phyloP scores from a whole-genome alignment of 306 rosid species.

The Prunus kanzakura region DNA sequence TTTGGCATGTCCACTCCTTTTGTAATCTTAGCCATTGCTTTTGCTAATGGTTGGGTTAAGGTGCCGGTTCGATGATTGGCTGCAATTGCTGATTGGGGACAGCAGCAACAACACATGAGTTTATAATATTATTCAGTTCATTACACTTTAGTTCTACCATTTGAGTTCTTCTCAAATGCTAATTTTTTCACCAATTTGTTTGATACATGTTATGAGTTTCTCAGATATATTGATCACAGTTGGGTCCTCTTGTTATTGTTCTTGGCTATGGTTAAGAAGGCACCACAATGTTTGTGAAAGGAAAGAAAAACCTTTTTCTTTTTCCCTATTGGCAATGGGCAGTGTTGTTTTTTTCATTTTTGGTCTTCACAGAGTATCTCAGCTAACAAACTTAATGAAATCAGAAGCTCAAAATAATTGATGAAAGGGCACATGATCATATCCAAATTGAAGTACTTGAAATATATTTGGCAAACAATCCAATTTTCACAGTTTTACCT shows the following conservation, averaged over 20 bases:
- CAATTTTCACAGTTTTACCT: conserved; percentile 1
- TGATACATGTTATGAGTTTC: conserved; percentile 10
- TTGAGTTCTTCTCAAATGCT: conserved; percentile 16
- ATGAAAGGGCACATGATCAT: neutral
- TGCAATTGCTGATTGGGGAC: neutral
- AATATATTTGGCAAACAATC: neutral
- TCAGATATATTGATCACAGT: conserved; percentile 1
- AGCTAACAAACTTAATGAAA: neutral
- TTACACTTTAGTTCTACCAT: conserved; percentile 4
- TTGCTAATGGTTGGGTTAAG: conserved; percentile 97
- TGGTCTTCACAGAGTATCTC: too few relatives aligned
- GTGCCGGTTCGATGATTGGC: conserved; percentile 67
- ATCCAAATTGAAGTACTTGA: conserved; percentile 6
- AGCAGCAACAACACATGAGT: conserved; percentile 23
- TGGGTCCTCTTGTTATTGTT: neutral
- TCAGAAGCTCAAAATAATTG: neutral
- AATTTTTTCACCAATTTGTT: neutral
- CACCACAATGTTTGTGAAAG: too few relatives aligned
- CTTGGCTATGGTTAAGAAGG: too few relatives aligned
- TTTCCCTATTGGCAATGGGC: too few relatives aligned
- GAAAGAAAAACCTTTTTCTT: too few relatives aligned
- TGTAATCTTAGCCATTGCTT: conserved; percentile 95
- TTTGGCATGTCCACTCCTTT: conserved; percentile 99
- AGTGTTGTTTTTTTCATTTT: too few relatives aligned
- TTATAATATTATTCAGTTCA: conserved; percentile 7